Percentiles rank a stretch among this genome's conserved stretches.
Conservation (phyloP, 805 yeast species). For the Candida coquimbonensis region DNA sequence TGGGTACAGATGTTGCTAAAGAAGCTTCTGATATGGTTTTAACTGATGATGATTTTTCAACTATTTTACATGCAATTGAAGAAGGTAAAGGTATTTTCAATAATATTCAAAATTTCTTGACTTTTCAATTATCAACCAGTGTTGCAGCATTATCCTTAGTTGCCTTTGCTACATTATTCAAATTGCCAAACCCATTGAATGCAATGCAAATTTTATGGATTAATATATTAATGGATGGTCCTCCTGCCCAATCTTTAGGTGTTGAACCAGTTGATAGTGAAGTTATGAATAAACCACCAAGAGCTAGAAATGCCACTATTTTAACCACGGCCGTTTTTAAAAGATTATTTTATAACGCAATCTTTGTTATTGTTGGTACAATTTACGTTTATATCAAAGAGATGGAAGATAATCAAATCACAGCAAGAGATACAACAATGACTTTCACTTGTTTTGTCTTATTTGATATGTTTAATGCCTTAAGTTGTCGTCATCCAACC, state of each 20-base stretch:
- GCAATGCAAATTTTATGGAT: slow-evolving; percentile 99
- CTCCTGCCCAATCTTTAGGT: slow-evolving; percentile 96
- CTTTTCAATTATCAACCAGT: slow-evolving; percentile 93
- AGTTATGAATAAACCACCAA: slow-evolving; percentile 95
- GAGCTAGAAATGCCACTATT: slow-evolving; percentile 80
- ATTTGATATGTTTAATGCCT: slow-evolving; percentile 95
- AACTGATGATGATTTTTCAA: slow-evolving; percentile 94
- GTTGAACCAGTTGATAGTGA: slow-evolving; percentile 96
- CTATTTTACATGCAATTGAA: slow-evolving; percentile 87
- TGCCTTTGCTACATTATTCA: slow-evolving; percentile 80
- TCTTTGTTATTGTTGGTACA: slow-evolving; percentile 77
- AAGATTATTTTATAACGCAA: slow-evolving; percentile 71
- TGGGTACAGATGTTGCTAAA: slow-evolving; percentile 97
- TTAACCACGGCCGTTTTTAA: slow-evolving; percentile 61
- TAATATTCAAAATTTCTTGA: slow-evolving; percentile 89
- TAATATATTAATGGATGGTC: slow-evolving; percentile 97
- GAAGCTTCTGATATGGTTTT: slow-evolving; percentile 98
- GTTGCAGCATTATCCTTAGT: slow-evolving; percentile 90
- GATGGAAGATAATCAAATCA: slow-evolving; percentile 76
- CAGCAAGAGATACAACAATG: slow-evolving; percentile 97
- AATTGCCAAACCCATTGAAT: slow-evolving; percentile 87
- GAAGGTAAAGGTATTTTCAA: slow-evolving; percentile 97
- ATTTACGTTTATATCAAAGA: slow-evolving; percentile 79
- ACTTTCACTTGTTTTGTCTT: slow-evolving; percentile 95
- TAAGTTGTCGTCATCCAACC: slow-evolving; percentile 83